Conservation (phyloP, 2,329 filamentous ascomycete species). For the Bipolaris bicolor region DNA sequence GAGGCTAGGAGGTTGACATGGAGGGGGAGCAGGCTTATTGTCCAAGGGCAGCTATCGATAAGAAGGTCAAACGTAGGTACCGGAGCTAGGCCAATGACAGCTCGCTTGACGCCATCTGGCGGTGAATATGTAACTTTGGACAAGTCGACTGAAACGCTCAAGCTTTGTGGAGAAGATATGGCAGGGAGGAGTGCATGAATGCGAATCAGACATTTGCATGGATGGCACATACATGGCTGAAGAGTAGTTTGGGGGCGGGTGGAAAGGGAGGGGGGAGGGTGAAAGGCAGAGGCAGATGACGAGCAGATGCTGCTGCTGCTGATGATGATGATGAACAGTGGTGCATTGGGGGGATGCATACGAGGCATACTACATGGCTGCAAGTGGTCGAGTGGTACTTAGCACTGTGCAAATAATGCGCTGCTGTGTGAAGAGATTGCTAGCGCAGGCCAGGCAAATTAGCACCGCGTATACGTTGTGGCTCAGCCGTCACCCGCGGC, state of each 20-base stretch:
- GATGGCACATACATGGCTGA: neutral
- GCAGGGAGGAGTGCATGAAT: conserved; percentile 9
- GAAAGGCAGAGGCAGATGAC: conserved; percentile 1
- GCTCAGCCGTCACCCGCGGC: conserved; percentile 18
- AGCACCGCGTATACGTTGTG: conserved; percentile 8
- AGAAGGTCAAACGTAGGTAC: conserved; percentile 9
- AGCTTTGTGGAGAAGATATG: conserved; percentile 26
- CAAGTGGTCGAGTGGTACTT: neutral
- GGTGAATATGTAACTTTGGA: conserved; percentile 24
- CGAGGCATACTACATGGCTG: neutral
- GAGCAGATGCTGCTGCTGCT: neutral
- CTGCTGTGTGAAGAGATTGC: conserved; percentile 10
- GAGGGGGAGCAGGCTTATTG: conserved; percentile 11
- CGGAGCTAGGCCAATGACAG: neutral
- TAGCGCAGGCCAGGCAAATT: conserved; percentile 13
- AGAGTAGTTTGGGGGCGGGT: conserved; percentile 8
- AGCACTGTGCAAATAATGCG: conserved; percentile 2
- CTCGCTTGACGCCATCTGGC: conserved; percentile 16
- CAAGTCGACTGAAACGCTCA: conserved; percentile 19
- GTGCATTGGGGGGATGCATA: conserved; percentile 11
- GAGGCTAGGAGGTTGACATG: conserved; percentile 13
- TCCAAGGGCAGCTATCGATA: conserved; percentile 18
- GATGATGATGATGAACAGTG: conserved; percentile 1
- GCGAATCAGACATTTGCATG: conserved; percentile 9
- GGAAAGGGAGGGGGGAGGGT: conserved; percentile 1